Conservation (phyloP, 2,329 filamentous ascomycete species). For the Colletotrichum sp. region DNA sequence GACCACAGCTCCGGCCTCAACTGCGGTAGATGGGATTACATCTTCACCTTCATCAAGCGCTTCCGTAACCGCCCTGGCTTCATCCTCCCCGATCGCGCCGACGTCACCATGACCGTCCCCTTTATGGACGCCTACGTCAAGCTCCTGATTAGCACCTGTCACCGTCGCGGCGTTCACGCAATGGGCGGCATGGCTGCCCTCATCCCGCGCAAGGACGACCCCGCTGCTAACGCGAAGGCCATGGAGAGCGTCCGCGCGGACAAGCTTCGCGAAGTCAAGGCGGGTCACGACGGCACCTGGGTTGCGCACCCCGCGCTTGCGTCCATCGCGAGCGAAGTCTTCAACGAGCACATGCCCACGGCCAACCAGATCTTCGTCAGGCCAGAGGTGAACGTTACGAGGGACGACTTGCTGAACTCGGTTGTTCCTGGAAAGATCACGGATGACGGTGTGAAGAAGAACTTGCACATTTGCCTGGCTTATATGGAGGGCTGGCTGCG, state of each 20-base stretch:
- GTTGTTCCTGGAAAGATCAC: slow-evolving; percentile 86
- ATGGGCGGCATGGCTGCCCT: slow-evolving; percentile 95
- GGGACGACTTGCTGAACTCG: slow-evolving; percentile 88
- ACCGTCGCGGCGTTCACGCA: slow-evolving; percentile 84
- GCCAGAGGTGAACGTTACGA: slow-evolving; percentile 77
- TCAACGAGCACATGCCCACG: slow-evolving; percentile 93
- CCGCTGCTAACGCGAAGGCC: slow-evolving; percentile 80
- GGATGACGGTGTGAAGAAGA: slow-evolving; percentile 88
- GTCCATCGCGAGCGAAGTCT: slow-evolving; percentile 79
- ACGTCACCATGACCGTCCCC: slow-evolving; percentile 88
- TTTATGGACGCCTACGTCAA: slow-evolving; percentile 91
- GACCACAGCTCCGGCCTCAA: slow-evolving; percentile 90
- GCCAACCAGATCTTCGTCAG: slow-evolving; percentile 87
- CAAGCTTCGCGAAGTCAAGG: slow-evolving; percentile 86
- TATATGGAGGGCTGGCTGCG: slow-evolving; percentile 96
- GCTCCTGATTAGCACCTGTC: slow-evolving; percentile 90
- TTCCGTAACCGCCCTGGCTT: slow-evolving; percentile 89
- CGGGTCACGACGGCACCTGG: slow-evolving; percentile 89
- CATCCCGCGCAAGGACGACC: slow-evolving; percentile 90
- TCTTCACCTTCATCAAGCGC: slow-evolving; percentile 94
- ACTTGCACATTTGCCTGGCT: slow-evolving; percentile 84
- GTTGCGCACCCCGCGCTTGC: slow-evolving; percentile 89
- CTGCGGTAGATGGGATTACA: slow-evolving; percentile 95
- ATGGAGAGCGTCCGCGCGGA: slow-evolving; percentile 86
- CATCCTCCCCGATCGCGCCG: slow-evolving; percentile 82